These are phyloP conservation scores for Pholiota adiposa DNA, from an alignment of 1,284 basidiomycete genomes.

Conservation along the genomic window DNA sequence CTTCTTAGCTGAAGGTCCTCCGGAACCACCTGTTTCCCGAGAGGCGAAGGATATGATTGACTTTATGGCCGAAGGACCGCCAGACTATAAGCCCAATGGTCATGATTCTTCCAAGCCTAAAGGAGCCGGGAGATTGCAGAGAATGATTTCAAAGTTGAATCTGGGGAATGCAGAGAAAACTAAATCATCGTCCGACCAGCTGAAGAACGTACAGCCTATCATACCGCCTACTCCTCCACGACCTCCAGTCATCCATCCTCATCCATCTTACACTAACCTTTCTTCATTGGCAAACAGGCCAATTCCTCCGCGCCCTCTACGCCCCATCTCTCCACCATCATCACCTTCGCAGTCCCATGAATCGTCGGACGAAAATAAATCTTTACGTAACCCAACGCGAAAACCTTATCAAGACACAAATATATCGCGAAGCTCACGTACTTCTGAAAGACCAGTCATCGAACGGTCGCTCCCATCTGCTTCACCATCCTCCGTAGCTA, in stretches of 20 bases:
- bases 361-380: constrained; percentile 28
- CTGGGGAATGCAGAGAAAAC: constrained; percentile 56
- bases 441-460: constrained; percentile 14
- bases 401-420: constrained; percentile 18
- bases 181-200: constrained; percentile 28
- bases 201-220: constrained; percentile 24
- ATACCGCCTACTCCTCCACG: constrained; percentile 24
- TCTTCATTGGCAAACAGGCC: constrained; percentile 58
- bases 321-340: constrained; percentile 46
- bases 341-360: constrained; percentile 39
- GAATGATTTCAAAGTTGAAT: constrained; percentile 78
- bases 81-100: constrained; percentile 28
- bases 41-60: constrained; percentile 32
- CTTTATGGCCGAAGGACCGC: constrained; percentile 39
- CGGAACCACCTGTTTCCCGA: constrained; percentile 35
- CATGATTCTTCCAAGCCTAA: constrained; percentile 48
- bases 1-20: constrained; percentile 67
- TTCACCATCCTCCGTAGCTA: constrained; percentile 18
- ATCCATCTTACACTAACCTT: constrained; percentile 45
- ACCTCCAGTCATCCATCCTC: constrained; percentile 27
- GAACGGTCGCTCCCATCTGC: constrained; percentile 15
- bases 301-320: constrained; percentile 55
- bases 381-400: constrained; percentile 15
- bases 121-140: constrained; percentile 62
- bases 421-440: constrained; percentile 18